These are phyloP conservation scores for Protostelium mycophagum DNA, from an alignment of 78 protist genomes.

Conservation along the genomic window DNA sequence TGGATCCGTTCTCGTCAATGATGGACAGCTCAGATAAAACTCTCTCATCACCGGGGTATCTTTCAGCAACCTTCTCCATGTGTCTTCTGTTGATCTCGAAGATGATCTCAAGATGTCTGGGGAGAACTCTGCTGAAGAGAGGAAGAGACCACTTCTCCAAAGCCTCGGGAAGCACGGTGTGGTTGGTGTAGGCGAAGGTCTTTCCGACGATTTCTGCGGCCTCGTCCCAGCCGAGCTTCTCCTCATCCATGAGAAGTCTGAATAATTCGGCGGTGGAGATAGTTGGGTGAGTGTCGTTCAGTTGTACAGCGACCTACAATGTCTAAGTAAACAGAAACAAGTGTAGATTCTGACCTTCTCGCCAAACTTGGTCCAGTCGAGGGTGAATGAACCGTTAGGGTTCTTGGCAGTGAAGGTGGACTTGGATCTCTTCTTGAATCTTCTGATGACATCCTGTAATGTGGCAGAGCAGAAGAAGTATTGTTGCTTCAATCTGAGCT, in stretches of 20 bases:
- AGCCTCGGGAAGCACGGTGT: slow-evolving; percentile 97
- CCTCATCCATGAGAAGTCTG: slow-evolving; percentile 87
- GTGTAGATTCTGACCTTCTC: too few relatives aligned
- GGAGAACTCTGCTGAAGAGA: slow-evolving; percentile 81
- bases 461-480: slow-evolving; percentile 93
- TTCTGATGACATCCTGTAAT: slow-evolving; percentile 86
- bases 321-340: too few relatives aligned
- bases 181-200: slow-evolving; percentile 94
- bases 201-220: slow-evolving; percentile 82
- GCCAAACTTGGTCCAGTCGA: slow-evolving; percentile 27
- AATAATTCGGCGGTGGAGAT: slow-evolving; percentile 83
- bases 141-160: slow-evolving; percentile 94
- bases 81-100: slow-evolving; percentile 86
- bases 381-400: slow-evolving; percentile 1
- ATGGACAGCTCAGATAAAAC: slow-evolving; percentile 71
- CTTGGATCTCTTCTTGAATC: slow-evolving; percentile 57
- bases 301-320: slow-evolving; percentile 90
- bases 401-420: background rate
- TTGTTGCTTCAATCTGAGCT: slow-evolving; percentile 93
- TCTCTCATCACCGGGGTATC: slow-evolving; percentile 66
- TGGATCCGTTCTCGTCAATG: slow-evolving; percentile 80
- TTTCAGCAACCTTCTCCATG: slow-evolving; percentile 58
- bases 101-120: slow-evolving; percentile 93
- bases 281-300: slow-evolving; percentile 97
- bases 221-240: slow-evolving; percentile 69